These are phyloP conservation scores for Leishmania amazonensis DNA, from an alignment of 208 protist species.

Conservation along the genomic window DNA sequence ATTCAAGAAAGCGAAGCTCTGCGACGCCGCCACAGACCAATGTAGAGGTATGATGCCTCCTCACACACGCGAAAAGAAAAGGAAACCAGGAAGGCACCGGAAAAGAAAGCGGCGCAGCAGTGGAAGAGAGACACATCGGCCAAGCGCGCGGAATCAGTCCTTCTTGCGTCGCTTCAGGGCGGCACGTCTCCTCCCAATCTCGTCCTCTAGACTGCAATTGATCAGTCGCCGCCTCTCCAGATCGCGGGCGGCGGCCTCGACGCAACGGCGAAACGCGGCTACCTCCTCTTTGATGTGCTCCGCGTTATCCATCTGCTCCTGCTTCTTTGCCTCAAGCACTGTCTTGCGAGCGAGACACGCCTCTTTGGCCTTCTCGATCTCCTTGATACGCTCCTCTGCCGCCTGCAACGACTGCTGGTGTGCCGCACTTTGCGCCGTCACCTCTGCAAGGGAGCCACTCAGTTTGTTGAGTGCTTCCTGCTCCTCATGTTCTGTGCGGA, in stretches of 20 bases:
- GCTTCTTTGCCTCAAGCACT: slow-evolving; percentile 48
- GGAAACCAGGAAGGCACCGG: no score
- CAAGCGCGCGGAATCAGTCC: background rate
- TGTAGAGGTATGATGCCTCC: background rate
- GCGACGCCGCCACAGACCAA: background rate
- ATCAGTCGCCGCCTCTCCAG: slow-evolving; percentile 35
- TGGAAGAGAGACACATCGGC: background rate
- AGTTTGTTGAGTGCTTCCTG: slow-evolving; percentile 17
- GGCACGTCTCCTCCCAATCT: slow-evolving; percentile 33
- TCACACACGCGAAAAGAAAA: background rate
- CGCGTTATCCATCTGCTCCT: slow-evolving; percentile 63
- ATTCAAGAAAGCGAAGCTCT: background rate
- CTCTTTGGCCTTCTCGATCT: slow-evolving; percentile 25
- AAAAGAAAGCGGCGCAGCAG: background rate
- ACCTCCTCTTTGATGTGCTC: slow-evolving; percentile 56
- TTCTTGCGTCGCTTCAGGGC: slow-evolving; percentile 16
- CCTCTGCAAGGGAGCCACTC: slow-evolving; percentile 9
- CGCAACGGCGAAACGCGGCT: slow-evolving; percentile 28
- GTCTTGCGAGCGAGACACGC: slow-evolving; percentile 32
- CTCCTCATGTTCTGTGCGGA: slow-evolving; percentile 21
- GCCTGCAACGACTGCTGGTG: slow-evolving; percentile 9
- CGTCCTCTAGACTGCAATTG: slow-evolving; percentile 41
- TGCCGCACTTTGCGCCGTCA: slow-evolving; percentile 8
- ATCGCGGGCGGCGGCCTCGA: slow-evolving; percentile 33
- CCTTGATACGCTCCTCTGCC: slow-evolving; percentile 18